Evolutionary conservation across 2,329 filamentous ascomycete species (phyloP).

Genomic region (Aspergillus versicolor): DNA sequence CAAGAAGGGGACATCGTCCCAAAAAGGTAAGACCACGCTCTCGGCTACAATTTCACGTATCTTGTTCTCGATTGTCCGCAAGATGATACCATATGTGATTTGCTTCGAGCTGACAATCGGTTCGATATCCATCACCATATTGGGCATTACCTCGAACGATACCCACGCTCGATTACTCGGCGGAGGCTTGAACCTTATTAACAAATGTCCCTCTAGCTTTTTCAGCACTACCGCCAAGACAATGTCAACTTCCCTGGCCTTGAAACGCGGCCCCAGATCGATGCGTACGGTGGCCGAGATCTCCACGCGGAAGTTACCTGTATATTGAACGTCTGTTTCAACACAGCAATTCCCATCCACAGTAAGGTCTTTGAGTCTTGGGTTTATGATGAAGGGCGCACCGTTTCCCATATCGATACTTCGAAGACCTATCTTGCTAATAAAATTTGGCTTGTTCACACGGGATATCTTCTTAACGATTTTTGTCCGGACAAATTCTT

Average conservation of each 20-base stretch:
- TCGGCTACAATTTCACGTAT: slow-evolving; percentile 94
- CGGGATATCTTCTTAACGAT: slow-evolving; percentile 95
- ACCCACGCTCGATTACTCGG: slow-evolving; percentile 97
- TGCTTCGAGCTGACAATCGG: slow-evolving; percentile 93
- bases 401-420: slow-evolving; percentile 83
- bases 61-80: slow-evolving; percentile 88
- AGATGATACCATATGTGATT: slow-evolving; percentile 89
- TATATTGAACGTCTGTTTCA: slow-evolving; percentile 85
- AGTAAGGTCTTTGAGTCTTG: slow-evolving; percentile 81
- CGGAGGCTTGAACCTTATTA: slow-evolving; percentile 88
- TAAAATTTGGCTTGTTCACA: slow-evolving; percentile 86
- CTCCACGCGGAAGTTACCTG: slow-evolving; percentile 83
- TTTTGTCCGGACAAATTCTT: slow-evolving; percentile 76
- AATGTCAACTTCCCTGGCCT: slow-evolving; percentile 83
- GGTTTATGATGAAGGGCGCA: slow-evolving; percentile 85
- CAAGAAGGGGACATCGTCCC: slow-evolving; percentile 93
- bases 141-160: slow-evolving; percentile 88
- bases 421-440: slow-evolving; percentile 79
- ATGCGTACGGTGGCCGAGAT: slow-evolving; percentile 91
- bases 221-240: slow-evolving; percentile 82
- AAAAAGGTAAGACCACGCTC: slow-evolving; percentile 87
- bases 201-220: slow-evolving; percentile 77
- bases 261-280: slow-evolving; percentile 84
- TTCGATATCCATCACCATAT: slow-evolving; percentile 90
- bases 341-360: slow-evolving; percentile 87